Percentiles rank a stretch among this genome's conserved stretches.
phyloP scores from a whole-genome alignment of 2,329 filamentous ascomycete genomes.

The Pleurostoma richardsiae region DNA sequence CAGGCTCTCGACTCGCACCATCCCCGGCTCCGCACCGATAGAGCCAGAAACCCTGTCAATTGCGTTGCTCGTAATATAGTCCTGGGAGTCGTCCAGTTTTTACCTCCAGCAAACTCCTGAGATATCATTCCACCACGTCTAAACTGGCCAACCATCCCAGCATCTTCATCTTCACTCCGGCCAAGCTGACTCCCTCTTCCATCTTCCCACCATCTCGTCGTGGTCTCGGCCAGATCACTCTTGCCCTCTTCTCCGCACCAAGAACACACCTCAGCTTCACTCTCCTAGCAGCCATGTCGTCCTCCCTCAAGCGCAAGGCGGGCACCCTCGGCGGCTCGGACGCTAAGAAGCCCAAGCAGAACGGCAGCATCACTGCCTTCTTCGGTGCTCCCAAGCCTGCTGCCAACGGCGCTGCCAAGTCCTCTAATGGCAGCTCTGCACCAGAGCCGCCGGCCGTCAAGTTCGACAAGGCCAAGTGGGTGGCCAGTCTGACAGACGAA shows the following conservation, averaged over 20 bases:
- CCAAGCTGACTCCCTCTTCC: neutral
- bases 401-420: constrained; percentile 3
- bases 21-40: no score
- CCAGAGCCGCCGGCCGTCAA: constrained; percentile 35
- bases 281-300: constrained; percentile 34
- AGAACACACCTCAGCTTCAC: neutral
- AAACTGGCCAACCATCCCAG: no score
- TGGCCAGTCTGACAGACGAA: constrained; percentile 72
- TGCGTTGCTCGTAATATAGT: no score
- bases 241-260: neutral
- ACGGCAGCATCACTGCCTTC: constrained; percentile 83
- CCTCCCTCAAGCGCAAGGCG: constrained; percentile 63
- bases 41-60: no score
- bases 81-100: no score
- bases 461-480: constrained; percentile 90
- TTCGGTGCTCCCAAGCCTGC: constrained; percentile 65
- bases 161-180: neutral
- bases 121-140: no score
- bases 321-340: constrained; percentile 40
- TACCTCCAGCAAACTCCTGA: no score
- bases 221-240: neutral
- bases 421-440: constrained; percentile 9
- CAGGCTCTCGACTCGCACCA: no score
- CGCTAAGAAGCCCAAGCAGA: constrained; percentile 66
- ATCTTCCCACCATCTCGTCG: neutral